Base-by-base conservation (phyloP, 805 yeast species). In the Candida stauntonica region DNA sequence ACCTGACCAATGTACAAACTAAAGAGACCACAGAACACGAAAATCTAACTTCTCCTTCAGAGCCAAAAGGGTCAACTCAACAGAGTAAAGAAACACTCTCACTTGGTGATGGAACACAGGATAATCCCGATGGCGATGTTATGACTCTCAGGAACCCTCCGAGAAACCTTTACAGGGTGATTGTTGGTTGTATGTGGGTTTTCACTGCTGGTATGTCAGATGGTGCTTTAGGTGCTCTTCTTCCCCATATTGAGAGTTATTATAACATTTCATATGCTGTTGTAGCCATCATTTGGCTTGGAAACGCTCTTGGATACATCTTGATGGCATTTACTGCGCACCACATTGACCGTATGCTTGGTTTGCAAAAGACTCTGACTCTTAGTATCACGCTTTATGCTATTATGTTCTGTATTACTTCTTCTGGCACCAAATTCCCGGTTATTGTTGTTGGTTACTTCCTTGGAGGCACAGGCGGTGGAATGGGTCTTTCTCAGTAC, bases 171-270 rank as follows among this genome's bases (percentile, higher is more conserved):
- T 66, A 65, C 61, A 56, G 81, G 39, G 54, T 73, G 5, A 37
- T 63, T 9, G 59, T 74, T 9, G 52, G 64, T 11, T 57, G 70
- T 23, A 5, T 56, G 5, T 74, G 75, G 73, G 54, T 58, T 7
- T 55, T 70, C 29, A 46, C 63, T 2, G 45, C 53, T 9, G 81
- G 81, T 2, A 54, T 73, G 46, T 52, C 68, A 19, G 84, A 78
- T 50, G 78, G 78, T 41, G 74, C 77, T 12, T 72, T 79, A 1
- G 84, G 83, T 42, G 79, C 81, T 0, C 55, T 78, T n/a, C 56
- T 78, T 36, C 81, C 80, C 5, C 58, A 62, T 30, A 72, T 78
- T 28, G 82, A 78, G 46, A 51, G 38, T 5, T 64, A 68, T 50
- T 78, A 75, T 50, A 37, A 51, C 26, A 63, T 77, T 36, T 60